Evolutionary conservation across 1,284 basidiomycete species (phyloP), one percentile per base, ranked within the genome.

Genomic region (Leccinum holopus): DNA sequence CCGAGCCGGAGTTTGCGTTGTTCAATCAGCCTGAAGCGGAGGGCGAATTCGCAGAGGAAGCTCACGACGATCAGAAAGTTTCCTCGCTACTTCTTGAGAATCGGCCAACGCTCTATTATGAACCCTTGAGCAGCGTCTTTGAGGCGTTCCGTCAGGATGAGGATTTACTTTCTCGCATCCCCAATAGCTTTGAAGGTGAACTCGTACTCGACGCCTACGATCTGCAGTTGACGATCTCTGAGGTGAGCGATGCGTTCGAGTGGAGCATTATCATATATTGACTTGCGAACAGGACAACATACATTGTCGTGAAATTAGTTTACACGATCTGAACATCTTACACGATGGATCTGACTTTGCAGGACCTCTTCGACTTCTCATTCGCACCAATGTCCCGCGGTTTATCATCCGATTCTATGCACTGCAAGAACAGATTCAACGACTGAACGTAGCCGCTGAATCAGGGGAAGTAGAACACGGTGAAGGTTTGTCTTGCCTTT

Each of bases 241-340:
- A 92, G 82, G 90, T 90, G 64, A 49, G 79, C 70, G 9, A n/a
- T 49, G 8, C 10, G 16, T 2, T 54, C n/a, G 2, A 52, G 33
- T 25, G 35, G 37, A 49, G 16, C 32, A 16, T 16, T 53, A 30
- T 16, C 3, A 14, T 47, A 12, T 61, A 2, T 61, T 70, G 7
- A 71, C 21, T 39, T 11, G 54, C 60, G 57, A 58, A n/a, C 63
- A 92, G 90, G 90, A 92, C 71, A 90, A 91, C 68, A 76, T 86
- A n/a, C 84, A 87, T 72, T 80, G 85, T 10, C 85, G 85, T 58
- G 87, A 90, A 76, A 79, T 89, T 61, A 86, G 85, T 57, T 75
- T 92, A 59, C 88, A 92, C 70, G 89, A 92, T 67, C 77, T 92
- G 60, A 86, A 87, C 69, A 77, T 87, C 41, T 76, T 92, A 47